A percentile compares a stretch with the other conserved stretches of the same genome.
phyloP scores from a whole-genome alignment of 352 stramenopile genomes.

The Phytophthora sp. region DNA sequence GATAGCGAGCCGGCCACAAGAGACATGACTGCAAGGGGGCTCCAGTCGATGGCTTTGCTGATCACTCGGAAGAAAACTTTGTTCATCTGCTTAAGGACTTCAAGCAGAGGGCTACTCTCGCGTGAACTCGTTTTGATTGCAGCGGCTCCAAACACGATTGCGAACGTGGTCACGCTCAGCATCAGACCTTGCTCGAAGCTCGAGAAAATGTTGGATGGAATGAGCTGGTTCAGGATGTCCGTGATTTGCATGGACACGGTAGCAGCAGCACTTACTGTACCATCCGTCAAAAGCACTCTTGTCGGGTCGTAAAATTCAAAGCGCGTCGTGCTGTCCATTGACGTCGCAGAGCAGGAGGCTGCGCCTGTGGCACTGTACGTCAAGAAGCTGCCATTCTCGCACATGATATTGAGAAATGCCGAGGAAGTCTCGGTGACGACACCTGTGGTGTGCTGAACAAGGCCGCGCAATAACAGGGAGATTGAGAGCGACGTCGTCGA shows the following conservation, averaged over 20 bases:
- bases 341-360: conserved; percentile 31
- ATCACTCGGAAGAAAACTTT: conserved; percentile 77
- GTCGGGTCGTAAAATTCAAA: conserved; percentile 60
- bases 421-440: conserved; percentile 16
- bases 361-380: conserved; percentile 31
- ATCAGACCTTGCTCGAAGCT: conserved; percentile 60
- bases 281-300: conserved; percentile 35
- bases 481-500: conserved; percentile 47
- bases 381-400: conserved; percentile 46
- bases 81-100: conserved; percentile 72
- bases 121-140: conserved; percentile 52
- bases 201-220: conserved; percentile 64
- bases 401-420: conserved; percentile 47
- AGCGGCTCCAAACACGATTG: conserved; percentile 65
- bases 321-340: conserved; percentile 31
- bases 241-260: conserved; percentile 61
- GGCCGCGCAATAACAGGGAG: conserved; percentile 46
- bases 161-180: conserved; percentile 70
- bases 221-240: conserved; percentile 58
- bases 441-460: conserved; percentile 35
- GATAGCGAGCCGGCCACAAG: conserved; percentile 72
- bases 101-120: conserved; percentile 63
- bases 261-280: conserved; percentile 26
- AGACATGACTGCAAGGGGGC: conserved; percentile 68
- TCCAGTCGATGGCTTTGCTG: conserved; percentile 67